Conservation (phyloP, 2,329 filamentous ascomycete species). For the Cryphonectria nitschkei region DNA sequence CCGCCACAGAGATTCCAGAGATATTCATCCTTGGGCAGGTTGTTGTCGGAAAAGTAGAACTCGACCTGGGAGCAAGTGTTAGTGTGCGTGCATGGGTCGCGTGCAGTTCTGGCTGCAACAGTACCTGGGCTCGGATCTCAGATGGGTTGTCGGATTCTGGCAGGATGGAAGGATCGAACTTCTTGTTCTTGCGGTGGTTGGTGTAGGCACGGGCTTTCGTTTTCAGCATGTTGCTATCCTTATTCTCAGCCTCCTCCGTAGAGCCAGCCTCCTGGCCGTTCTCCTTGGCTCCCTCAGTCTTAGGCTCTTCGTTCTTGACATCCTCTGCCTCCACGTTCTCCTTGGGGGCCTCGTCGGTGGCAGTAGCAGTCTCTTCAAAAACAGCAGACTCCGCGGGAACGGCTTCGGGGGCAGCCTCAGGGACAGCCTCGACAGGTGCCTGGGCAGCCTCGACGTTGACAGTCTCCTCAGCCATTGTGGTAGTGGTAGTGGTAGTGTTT, state of each 20-base stretch:
- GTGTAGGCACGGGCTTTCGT: slow-evolving; percentile 46
- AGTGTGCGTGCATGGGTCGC: slow-evolving; percentile 13
- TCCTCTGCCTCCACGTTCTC: slow-evolving; percentile 23
- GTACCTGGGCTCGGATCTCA: slow-evolving; percentile 82
- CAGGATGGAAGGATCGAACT: slow-evolving; percentile 70
- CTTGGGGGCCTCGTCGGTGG: slow-evolving; percentile 35
- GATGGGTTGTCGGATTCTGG: slow-evolving; percentile 75
- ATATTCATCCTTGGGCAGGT: slow-evolving; percentile 87
- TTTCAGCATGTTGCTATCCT: slow-evolving; percentile 44
- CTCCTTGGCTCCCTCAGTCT: slow-evolving; percentile 32
- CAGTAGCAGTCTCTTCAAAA: slow-evolving; percentile 39
- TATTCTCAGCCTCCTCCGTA: slow-evolving; percentile 33
- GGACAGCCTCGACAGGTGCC: slow-evolving; percentile 28
- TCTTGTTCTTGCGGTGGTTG: slow-evolving; percentile 60
- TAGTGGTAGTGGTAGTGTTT: not conserved
- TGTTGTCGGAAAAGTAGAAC: slow-evolving; percentile 94
- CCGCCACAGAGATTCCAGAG: slow-evolving; percentile 80
- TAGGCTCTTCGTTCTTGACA: slow-evolving; percentile 34
- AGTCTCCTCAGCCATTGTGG: slow-evolving; percentile 33
- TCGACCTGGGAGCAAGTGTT: slow-evolving; percentile 68
- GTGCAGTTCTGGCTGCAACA: slow-evolving; percentile 20
- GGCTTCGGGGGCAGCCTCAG: slow-evolving; percentile 31
- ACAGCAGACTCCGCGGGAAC: not conserved
- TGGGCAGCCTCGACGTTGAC: slow-evolving; percentile 33
- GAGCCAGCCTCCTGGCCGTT: slow-evolving; percentile 35